Conservation (phyloP, 768 basidiomycete species). For the Podaxis sp. region DNA sequence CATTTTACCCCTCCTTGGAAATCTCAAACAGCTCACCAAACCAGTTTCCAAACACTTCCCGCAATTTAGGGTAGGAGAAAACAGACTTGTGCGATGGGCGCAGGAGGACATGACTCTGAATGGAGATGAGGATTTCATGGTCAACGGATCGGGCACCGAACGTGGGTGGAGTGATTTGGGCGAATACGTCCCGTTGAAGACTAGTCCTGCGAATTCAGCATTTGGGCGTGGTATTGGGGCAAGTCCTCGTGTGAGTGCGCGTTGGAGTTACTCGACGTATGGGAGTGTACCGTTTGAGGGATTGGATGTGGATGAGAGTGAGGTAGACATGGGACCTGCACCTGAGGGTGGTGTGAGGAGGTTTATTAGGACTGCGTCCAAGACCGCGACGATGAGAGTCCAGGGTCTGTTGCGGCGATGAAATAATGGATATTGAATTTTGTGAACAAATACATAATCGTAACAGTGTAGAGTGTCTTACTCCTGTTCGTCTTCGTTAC, state of each 20-base stretch:
- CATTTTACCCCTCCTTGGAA: slow-evolving; percentile 17
- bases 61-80: slow-evolving; percentile 34
- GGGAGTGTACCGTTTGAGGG: slow-evolving; percentile 3
- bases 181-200: slow-evolving; percentile 43
- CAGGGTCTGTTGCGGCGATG: not conserved
- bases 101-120: slow-evolving; percentile 41
- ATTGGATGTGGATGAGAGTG: not conserved
- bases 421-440: too few relatives aligned
- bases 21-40: slow-evolving; percentile 13
- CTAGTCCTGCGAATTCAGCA: slow-evolving; percentile 19
- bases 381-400: not conserved
- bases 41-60: slow-evolving; percentile 20
- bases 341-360: not conserved
- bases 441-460: too few relatives aligned
- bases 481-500: too few relatives aligned
- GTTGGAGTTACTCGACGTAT: not conserved
- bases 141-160: slow-evolving; percentile 30
- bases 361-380: not conserved
- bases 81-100: slow-evolving; percentile 41
- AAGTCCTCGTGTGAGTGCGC: not conserved
- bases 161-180: slow-evolving; percentile 26
- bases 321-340: not conserved
- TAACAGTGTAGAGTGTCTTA: too few relatives aligned
- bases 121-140: slow-evolving; percentile 39
- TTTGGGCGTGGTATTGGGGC: not conserved